Evolutionary conservation across 176 grass and related monocot genomes (phyloP).

Genomic region (Carex pumila): DNA sequence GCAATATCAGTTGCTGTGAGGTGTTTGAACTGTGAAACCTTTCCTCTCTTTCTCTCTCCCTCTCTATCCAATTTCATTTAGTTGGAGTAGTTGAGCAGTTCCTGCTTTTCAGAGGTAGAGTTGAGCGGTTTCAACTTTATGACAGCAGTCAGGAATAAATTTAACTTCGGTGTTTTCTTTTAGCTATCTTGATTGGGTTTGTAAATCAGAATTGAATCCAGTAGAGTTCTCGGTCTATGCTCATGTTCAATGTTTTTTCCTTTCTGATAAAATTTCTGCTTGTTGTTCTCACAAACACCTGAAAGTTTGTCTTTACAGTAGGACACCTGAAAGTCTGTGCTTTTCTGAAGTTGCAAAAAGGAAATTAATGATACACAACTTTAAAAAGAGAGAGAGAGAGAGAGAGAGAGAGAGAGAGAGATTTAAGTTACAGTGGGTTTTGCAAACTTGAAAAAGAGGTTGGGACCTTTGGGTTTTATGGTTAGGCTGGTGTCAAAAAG

Average conservation of each 20-base stretch:
- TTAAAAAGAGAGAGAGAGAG: neutral
- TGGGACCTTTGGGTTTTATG: neutral
- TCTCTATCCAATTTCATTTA: neutral
- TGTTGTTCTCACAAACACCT: neutral
- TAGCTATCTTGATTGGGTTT: neutral
- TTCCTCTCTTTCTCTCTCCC: neutral
- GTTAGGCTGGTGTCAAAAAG: neutral
- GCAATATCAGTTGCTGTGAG: neutral
- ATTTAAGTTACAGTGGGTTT: neutral
- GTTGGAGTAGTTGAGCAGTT: conserved; percentile 3
- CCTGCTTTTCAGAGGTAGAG: neutral
- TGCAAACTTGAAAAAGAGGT: neutral
- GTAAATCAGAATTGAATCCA: neutral
- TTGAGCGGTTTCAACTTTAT: conserved; percentile 6
- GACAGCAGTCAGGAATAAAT: neutral
- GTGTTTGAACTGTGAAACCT: neutral
- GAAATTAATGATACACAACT: neutral
- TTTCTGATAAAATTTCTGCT: neutral
- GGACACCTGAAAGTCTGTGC: neutral
- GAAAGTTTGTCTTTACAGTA: neutral
- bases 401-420: neutral
- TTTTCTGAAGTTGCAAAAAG: neutral
- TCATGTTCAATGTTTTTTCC: neutral
- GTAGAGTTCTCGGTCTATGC: neutral
- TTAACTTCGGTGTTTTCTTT: neutral